A percentile compares a stretch with the other conserved stretches of the same genome.
Evolutionary conservation across 257 asterid genomes (phyloP).

Genomic region (Ajuga chamaepitys): DNA sequence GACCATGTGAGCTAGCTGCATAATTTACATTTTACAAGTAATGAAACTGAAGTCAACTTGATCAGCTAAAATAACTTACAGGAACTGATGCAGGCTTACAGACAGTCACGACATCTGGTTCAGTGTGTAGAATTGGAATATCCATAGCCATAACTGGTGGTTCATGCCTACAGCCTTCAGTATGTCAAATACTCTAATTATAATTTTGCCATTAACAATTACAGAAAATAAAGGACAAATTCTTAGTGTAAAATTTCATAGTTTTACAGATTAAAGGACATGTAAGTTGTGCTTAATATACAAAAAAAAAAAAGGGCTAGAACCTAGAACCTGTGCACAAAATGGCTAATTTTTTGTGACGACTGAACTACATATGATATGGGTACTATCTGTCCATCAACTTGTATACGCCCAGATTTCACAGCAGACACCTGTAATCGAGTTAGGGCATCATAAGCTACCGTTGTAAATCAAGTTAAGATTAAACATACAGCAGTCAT

Average conservation of each 20-base stretch:
- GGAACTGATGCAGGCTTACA: conserved; percentile 96
- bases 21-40: not conserved
- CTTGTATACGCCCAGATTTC: conserved; percentile 83
- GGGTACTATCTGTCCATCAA: conserved; percentile 72
- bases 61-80: conserved; percentile 46
- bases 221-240: not conserved
- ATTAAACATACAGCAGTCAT: not conserved
- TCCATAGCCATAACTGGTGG: conserved; percentile 91
- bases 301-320: not conserved
- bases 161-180: conserved; percentile 90
- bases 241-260: not conserved
- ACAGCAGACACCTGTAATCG: conserved; percentile 71
- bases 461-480: not conserved
- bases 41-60: not conserved
- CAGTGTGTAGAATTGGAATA: conserved; percentile 66
- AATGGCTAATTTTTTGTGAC: conserved; percentile 93
- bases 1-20: not conserved
- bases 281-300: not conserved
- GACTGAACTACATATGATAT: conserved; percentile 56
- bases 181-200: conserved; percentile 35
- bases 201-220: conserved; percentile 1
- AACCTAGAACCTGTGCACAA: conserved; percentile 63
- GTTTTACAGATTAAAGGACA: not conserved
- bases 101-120: conserved; percentile 71
- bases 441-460: conserved; percentile 8